Evolutionary conservation across 768 basidiomycete genomes (phyloP).

Genomic region (Tricholoma sp.): DNA sequence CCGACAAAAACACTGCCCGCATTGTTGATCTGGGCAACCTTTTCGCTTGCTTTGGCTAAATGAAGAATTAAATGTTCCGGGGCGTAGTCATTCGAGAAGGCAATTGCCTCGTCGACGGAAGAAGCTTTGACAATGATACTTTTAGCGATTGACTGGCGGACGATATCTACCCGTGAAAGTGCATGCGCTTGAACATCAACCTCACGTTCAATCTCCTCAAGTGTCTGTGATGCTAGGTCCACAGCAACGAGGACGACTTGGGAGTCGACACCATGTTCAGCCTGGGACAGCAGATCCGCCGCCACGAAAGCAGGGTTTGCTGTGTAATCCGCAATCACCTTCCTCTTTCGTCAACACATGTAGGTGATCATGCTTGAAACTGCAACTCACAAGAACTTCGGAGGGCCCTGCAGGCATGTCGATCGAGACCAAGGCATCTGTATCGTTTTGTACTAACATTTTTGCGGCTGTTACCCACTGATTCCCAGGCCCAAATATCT

Average conservation of each 20-base stretch:
- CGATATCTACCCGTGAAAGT: constrained; percentile 84
- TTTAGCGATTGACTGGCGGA: constrained; percentile 83
- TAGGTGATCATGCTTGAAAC: not conserved
- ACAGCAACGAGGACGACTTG: constrained; percentile 93
- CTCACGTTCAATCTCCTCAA: constrained; percentile 76
- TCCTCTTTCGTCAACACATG: not conserved
- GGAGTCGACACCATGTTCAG: constrained; percentile 97
- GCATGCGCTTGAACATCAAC: constrained; percentile 85
- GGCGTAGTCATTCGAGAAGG: constrained; percentile 95
- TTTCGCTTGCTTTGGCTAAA: constrained; percentile 61
- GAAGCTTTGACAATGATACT: constrained; percentile 80
- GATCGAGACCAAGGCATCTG: constrained; percentile 91
- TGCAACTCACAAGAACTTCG: constrained; percentile 81
- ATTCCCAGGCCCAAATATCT: constrained; percentile 98
- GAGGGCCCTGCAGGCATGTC: constrained; percentile 99
- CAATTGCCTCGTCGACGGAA: constrained; percentile 69
- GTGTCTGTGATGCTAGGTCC: constrained; percentile 52
- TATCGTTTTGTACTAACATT: constrained; percentile 99
- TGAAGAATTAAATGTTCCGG: constrained; percentile 97
- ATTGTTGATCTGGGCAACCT: constrained; percentile 71
- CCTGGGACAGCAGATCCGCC: constrained; percentile 95
- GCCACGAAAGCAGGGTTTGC: constrained; percentile 89
- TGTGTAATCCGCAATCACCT: constrained; percentile 93
- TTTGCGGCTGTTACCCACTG: constrained; percentile 99
- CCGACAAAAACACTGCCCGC: constrained; percentile 98